Percentiles rank a stretch among this genome's conserved stretches.
Evolutionary conservation across 805 yeast genomes (phyloP).

Genomic region (Cyberlindnera misumaiensis): DNA sequence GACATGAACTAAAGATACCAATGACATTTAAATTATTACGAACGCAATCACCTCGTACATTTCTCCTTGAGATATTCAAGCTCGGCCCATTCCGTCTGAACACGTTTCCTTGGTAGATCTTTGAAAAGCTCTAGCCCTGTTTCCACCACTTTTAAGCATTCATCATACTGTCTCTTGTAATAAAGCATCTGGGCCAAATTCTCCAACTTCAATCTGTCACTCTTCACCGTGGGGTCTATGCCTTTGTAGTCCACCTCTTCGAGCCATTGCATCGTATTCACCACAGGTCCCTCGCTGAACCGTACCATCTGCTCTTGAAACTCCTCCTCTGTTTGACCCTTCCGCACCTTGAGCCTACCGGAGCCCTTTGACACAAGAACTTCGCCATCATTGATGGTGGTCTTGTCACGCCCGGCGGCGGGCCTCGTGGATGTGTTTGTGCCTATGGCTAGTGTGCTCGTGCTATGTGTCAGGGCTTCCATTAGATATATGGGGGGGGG

Average conservation of each 20-base stretch:
- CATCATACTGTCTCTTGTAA: slow-evolving; percentile 42
- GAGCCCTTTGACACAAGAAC: slow-evolving; percentile 39
- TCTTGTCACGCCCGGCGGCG: slow-evolving; percentile 13
- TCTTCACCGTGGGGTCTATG: slow-evolving; percentile 35
- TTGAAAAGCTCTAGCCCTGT: slow-evolving; percentile 29
- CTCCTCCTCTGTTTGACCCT: slow-evolving; percentile 65
- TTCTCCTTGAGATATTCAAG: slow-evolving; percentile 37
- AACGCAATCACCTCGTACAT: slow-evolving; percentile 27
- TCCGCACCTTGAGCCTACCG: slow-evolving; percentile 46
- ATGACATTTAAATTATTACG: not conserved
- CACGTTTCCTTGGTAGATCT: slow-evolving; percentile 30
- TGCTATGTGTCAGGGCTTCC: not conserved
- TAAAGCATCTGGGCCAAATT: slow-evolving; percentile 61
- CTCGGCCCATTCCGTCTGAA: slow-evolving; percentile 46
- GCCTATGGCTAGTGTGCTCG: not conserved
- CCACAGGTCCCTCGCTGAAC: slow-evolving; percentile 55
- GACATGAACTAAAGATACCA: slow-evolving; percentile 2
- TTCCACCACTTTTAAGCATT: slow-evolving; percentile 42
- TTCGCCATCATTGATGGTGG: slow-evolving; percentile 26
- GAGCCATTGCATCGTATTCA: slow-evolving; percentile 42
- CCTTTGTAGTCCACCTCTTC: slow-evolving; percentile 22
- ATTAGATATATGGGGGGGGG: too few species aligned
- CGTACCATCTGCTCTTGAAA: slow-evolving; percentile 43
- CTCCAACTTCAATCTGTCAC: slow-evolving; percentile 47
- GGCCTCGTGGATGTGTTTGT: not conserved